Evolutionary conservation across 1,284 basidiomycete genomes (phyloP).

Genomic region (Ustilago tritici): DNA sequence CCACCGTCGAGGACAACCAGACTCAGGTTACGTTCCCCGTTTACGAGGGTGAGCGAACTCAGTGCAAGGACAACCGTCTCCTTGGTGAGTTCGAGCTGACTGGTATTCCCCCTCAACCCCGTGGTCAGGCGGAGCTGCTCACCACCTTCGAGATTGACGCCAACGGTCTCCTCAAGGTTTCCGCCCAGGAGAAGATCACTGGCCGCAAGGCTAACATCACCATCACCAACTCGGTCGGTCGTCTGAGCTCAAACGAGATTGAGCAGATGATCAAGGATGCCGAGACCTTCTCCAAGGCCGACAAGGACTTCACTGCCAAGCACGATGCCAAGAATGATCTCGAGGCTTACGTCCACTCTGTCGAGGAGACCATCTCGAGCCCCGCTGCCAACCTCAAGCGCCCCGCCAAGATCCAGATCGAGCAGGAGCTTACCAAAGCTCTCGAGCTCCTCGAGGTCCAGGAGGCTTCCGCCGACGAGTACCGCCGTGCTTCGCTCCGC

Average conservation of each 20-base stretch:
- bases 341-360: slow-evolving; percentile 68
- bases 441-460: slow-evolving; percentile 69
- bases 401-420: slow-evolving; percentile 67
- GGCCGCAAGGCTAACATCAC: slow-evolving; percentile 70
- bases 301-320: slow-evolving; percentile 69
- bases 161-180: slow-evolving; percentile 69
- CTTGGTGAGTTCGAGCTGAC: slow-evolving; percentile 70
- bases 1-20: slow-evolving; percentile 70
- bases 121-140: slow-evolving; percentile 68
- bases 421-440: slow-evolving; percentile 70
- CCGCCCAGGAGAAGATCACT: slow-evolving; percentile 68
- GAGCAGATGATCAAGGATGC: slow-evolving; percentile 71
- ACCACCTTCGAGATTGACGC: slow-evolving; percentile 70
- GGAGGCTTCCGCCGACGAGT: slow-evolving; percentile 68
- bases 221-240: slow-evolving; percentile 70
- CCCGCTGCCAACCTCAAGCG: slow-evolving; percentile 69
- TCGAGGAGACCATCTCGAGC: slow-evolving; percentile 68
- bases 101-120: slow-evolving; percentile 69
- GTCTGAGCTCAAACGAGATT: slow-evolving; percentile 67
- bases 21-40: slow-evolving; percentile 70
- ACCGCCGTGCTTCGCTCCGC: slow-evolving; percentile 66
- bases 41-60: slow-evolving; percentile 70
- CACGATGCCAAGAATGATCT: slow-evolving; percentile 69
- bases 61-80: slow-evolving; percentile 70
- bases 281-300: slow-evolving; percentile 69